A percentile compares a stretch with the other conserved stretches of the same genome.
Evolutionary conservation across 495 filamentous ascomycete species (phyloP).

Genomic region (Aspergillus bridgeri): DNA sequence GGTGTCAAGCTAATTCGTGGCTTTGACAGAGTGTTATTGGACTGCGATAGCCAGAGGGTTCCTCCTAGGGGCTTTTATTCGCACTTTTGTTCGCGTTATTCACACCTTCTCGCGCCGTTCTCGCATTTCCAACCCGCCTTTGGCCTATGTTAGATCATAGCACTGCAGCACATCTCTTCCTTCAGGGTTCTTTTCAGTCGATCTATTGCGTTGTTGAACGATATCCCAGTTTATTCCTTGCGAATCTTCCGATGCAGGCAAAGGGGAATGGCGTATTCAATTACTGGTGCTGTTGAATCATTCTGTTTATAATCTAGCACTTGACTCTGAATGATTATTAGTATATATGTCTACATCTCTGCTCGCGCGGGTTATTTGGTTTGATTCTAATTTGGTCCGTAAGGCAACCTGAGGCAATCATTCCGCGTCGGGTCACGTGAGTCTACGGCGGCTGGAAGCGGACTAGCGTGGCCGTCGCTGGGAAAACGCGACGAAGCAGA

Average conservation of each 20-base stretch:
- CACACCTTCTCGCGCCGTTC: slow-evolving; percentile 16
- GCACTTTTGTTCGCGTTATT: not conserved
- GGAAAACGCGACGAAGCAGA: slow-evolving; percentile 40
- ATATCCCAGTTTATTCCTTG: slow-evolving; percentile 21
- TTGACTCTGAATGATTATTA: slow-evolving; percentile 1
- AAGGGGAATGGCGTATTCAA: slow-evolving; percentile 17
- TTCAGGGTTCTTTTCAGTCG: slow-evolving; percentile 10
- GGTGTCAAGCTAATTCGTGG: slow-evolving; percentile 22
- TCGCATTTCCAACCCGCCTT: slow-evolving; percentile 4
- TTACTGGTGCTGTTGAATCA: slow-evolving; percentile 16
- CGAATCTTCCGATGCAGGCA: slow-evolving; percentile 15
- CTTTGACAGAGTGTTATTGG: slow-evolving; percentile 74
- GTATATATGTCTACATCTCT: slow-evolving; percentile 4
- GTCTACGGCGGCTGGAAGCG: slow-evolving; percentile 12
- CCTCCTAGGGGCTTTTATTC: not conserved
- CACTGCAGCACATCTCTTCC: slow-evolving; percentile 11
- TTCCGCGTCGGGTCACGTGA: too few species aligned
- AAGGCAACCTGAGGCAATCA: too few species aligned
- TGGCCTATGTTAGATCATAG: slow-evolving; percentile 15
- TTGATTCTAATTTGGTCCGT: slow-evolving; percentile 3
- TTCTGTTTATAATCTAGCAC: slow-evolving; percentile 22
- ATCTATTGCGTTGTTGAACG: slow-evolving; percentile 24
- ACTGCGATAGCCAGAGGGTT: slow-evolving; percentile 55
- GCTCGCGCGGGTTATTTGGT: slow-evolving; percentile 19
- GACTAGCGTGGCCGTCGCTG: slow-evolving; percentile 28